A percentile compares a stretch with the other conserved stretches of the same genome.
These are phyloP conservation scores for Claviceps quebecensis DNA, from an alignment of 2,329 filamentous ascomycete genomes.

Conservation along the genomic window DNA sequence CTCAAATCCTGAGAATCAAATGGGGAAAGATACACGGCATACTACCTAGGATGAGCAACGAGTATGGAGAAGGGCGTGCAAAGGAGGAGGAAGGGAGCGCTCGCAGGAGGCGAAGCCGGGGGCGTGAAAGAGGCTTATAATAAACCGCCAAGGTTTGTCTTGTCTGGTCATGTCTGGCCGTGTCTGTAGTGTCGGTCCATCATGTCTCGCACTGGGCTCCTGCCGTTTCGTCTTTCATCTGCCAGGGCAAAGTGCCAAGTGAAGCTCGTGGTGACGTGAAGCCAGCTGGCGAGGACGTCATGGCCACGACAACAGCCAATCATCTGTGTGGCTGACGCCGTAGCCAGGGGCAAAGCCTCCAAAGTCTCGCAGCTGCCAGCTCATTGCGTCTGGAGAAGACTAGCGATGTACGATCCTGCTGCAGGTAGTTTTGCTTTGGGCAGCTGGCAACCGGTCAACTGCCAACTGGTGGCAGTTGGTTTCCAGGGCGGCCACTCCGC, in stretches of 20 bases:
- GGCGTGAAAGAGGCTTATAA: slow-evolving; percentile 1
- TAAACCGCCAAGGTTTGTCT: not conserved
- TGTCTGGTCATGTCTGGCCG: not conserved
- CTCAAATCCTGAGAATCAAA: not conserved
- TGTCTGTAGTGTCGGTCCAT: not conserved
- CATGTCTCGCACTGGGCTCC: not conserved
- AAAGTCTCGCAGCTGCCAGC: no score
- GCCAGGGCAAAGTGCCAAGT: not conserved
- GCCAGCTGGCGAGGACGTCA: slow-evolving; percentile 20
- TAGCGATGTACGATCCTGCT: no score
- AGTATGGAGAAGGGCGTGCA: slow-evolving; percentile 1
- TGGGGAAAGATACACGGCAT: slow-evolving; percentile 3
- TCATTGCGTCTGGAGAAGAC: no score
- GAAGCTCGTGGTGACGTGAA: slow-evolving; percentile 10
- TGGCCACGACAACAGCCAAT: slow-evolving; percentile 8
- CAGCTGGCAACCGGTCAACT: no score
- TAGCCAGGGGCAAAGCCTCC: not conserved
- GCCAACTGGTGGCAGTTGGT: no score
- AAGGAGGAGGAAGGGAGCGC: slow-evolving; percentile 2
- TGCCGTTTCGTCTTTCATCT: not conserved
- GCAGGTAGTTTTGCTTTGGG: no score
- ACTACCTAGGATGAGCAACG: not conserved
- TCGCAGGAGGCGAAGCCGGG: not conserved
- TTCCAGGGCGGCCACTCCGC: no score
- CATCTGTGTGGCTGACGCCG: not conserved